Base-by-base conservation (phyloP, 2,329 filamentous ascomycete species). In the Phaeosphaeria sp. region DNA sequence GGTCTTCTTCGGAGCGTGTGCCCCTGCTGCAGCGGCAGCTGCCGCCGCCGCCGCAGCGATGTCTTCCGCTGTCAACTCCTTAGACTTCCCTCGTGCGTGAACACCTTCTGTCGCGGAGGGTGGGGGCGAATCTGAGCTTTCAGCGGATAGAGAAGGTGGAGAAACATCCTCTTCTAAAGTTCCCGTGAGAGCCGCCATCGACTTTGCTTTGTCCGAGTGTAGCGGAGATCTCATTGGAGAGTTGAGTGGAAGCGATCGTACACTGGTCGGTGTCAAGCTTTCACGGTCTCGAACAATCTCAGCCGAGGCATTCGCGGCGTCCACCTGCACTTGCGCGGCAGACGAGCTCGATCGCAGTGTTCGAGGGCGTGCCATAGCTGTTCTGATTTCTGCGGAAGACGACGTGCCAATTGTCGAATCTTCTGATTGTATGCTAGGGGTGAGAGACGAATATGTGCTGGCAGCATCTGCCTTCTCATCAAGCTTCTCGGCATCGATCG, bases 241-340 rank as follows among this genome's bases (percentile, higher is more conserved):
- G 21, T 77, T 74, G n/a, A 84, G 81, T 36, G 85, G 82, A 1
- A 89, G 86, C 18, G 85, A 82, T 18, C 81, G 84, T n/a, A 89
- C 87, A 40, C 91, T 80, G 40, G 87, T 87, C 53, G 22, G 89
- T 89, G 69, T 86, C 80, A 57, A 81, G 82, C 49, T 87, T 82
- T 85, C 83, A 59, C 84, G 86, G 63, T 86, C 85, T 6, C 71
- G 64, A 18, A 64, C 53, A 13, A 70, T 67, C 13, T 87, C 63
- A 18, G 72, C 82, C 59, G 92, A 89, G 20, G 87, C 87, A 60
- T 89, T 88, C 0, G 86, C 83, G 33, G 84, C 82, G 66, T 92
- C 89, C 0, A 88, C 87, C 27, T 86, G 87, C 6, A 93, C 85
- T 80, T 1, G 91, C 89, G 53, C 86, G 84, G 1, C 89, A 84